Base-by-base conservation (phyloP, 1,284 basidiomycete species). In the Nidula niveotomentosa region DNA sequence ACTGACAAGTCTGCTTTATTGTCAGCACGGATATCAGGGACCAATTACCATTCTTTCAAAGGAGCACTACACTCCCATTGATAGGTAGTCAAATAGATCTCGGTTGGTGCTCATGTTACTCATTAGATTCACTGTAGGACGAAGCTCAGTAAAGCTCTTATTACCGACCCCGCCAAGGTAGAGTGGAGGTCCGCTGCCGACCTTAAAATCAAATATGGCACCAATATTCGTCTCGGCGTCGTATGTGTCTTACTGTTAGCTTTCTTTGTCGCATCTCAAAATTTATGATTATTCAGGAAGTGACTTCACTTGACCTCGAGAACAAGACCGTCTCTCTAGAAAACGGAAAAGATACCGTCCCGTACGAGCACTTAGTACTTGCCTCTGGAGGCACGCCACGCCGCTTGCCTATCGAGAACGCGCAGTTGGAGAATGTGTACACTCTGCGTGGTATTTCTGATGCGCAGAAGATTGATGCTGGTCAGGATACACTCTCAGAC, bases 61-160 rank as follows among this genome's bases (percentile, higher is more conserved):
- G 64, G 95, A 98, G 72, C 74, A 78, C 8, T 77, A 95, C 68
- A 80, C 88, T 12, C 94, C 95, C 1, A 93, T 97, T 62, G 95
- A 98, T 73, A 81, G 91, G 89, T 89, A 57, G 56, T 70, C 17
- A 46, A 10, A 10, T 46, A 8, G 8, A 8, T 46, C 17, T 8
- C 18, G 8, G 8, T 46, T 18, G 8, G 44, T 46, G 17, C 8
- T 46, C 8, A 10, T 18, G 17, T 8, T 46, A 8, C 8, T 46
- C 9, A 46, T 18, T 46, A 9, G 8, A 18, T 9, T 46, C 8
- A 18, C n/a, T 36, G 17, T 48, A 90, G 92, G 55, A 94, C 94
- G 47, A 96, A 93, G 76, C 79, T 97, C 57, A 95, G 93, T 74
- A 97, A 98, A 72, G 86, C 86, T 5, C 83, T 96, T 44, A 81